Evolutionary conservation across 139 green algal genomes (phyloP).

Genomic region (Chlamydomonas applanata): DNA sequence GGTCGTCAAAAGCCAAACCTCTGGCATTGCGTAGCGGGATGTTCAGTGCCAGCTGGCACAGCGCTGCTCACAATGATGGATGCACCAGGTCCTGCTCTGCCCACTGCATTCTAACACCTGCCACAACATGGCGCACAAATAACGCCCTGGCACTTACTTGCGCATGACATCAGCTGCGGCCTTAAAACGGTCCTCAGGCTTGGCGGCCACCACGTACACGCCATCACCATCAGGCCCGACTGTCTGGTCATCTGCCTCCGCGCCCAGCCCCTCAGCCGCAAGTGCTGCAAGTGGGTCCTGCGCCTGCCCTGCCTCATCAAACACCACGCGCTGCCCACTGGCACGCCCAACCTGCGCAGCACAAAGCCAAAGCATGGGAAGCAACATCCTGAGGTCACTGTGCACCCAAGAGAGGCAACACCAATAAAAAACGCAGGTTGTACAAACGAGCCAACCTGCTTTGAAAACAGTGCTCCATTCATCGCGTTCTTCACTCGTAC

Average conservation of each 20-base stretch:
- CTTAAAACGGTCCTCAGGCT: constrained; percentile 61
- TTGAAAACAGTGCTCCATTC: too few species aligned
- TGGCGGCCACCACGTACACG: constrained; percentile 48
- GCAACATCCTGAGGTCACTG: too few species aligned
- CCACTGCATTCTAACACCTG: too few species aligned
- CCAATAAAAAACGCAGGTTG: not conserved
- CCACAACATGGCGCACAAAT: too few species aligned
- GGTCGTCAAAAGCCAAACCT: too few species aligned
- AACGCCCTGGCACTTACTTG: constrained; percentile 5
- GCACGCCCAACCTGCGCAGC: constrained; percentile 3
- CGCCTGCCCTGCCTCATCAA: constrained; percentile 71
- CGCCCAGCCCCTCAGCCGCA: constrained; percentile 19
- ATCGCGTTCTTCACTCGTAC: constrained; percentile 14
- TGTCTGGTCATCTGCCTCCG: not conserved
- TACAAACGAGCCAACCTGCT: too few species aligned
- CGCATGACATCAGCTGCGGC: constrained; percentile 47
- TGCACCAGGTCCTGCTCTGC: too few species aligned
- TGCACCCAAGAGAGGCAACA: not conserved
- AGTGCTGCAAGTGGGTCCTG: constrained; percentile 66
- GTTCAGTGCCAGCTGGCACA: too few species aligned
- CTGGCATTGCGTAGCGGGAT: too few species aligned
- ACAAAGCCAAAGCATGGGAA: too few species aligned
- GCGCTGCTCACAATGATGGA: too few species aligned
- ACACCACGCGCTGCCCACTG: constrained; percentile 61
- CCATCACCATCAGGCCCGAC: constrained; percentile 29